Evolutionary conservation across 768 basidiomycete genomes (phyloP).

Genomic region (Tricholoma flavovirens): DNA sequence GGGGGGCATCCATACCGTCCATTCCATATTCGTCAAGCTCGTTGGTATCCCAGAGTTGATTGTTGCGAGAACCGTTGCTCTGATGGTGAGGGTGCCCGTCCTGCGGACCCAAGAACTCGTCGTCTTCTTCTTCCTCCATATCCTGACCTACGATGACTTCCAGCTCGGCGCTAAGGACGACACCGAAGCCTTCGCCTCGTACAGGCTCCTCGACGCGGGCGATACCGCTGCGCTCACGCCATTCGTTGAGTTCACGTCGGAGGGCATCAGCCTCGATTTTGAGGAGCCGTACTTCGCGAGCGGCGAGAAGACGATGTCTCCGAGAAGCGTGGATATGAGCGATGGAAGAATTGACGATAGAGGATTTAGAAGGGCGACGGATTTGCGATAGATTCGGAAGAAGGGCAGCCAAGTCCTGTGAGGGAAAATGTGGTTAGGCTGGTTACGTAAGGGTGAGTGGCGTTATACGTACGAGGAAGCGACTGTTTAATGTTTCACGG

Average conservation of each 20-base stretch:
- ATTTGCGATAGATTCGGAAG: constrained; percentile 88
- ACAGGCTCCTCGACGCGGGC: constrained; percentile 68
- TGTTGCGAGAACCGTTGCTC: constrained; percentile 14
- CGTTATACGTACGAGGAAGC: constrained; percentile 83
- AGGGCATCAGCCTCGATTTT: constrained; percentile 83
- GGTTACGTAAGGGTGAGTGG: too few relatives aligned
- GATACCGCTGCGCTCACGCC: constrained; percentile 74
- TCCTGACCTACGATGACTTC: constrained; percentile 51
- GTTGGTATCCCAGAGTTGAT: constrained; percentile 12
- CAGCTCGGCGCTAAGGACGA: constrained; percentile 66
- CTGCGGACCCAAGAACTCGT: constrained; percentile 8
- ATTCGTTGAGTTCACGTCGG: constrained; percentile 88
- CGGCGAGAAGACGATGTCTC: constrained; percentile 50
- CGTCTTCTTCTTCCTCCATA: constrained; percentile 52
- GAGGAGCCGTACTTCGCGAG: constrained; percentile 73
- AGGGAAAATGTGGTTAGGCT: too few relatives aligned
- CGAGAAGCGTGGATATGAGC: constrained; percentile 81
- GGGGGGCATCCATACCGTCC: constrained; percentile 11
- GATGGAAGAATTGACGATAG: constrained; percentile 95
- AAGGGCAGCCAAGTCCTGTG: constrained; percentile 87
- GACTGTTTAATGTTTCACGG: constrained; percentile 86
- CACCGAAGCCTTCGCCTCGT: constrained; percentile 64
- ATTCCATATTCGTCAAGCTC: constrained; percentile 15
- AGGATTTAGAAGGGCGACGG: constrained; percentile 91
- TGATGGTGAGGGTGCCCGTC: constrained; percentile 30